Conservation (phyloP, 176 grass and related monocot species). For the Pharus latifolius region DNA sequence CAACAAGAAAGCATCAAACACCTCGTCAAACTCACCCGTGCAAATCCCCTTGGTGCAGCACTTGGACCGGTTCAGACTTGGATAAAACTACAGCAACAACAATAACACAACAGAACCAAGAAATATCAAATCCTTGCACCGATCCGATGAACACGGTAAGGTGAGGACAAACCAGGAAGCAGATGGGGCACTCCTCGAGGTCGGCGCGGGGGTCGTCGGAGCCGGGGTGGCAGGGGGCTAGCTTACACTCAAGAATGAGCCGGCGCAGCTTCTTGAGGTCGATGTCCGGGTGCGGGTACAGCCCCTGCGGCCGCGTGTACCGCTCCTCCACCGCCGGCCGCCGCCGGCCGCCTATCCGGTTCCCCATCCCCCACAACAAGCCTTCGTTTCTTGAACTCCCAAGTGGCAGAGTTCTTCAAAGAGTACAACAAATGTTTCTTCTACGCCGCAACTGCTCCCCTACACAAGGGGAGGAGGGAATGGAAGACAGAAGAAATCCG, state of each 20-base stretch:
- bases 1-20: not conserved
- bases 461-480: no score
- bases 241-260: slow-evolving; percentile 84
- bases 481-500: no score
- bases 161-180: slow-evolving; percentile 52
- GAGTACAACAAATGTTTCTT: no score
- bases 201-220: slow-evolving; percentile 47
- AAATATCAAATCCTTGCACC: not conserved
- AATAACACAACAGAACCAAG: not conserved
- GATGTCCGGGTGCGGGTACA: slow-evolving; percentile 79
- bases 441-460: no score
- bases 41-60: slow-evolving; percentile 93
- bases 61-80: slow-evolving; percentile 79
- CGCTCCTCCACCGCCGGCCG: slow-evolving; percentile 67
- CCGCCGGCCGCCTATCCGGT: slow-evolving; percentile 34
- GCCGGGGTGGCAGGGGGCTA: slow-evolving; percentile 79
- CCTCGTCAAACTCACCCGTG: slow-evolving; percentile 46
- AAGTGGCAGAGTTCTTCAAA: no score
- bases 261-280: slow-evolving; percentile 81
- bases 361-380: slow-evolving; percentile 35
- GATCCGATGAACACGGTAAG: not conserved
- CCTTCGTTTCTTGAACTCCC: no score
- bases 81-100: slow-evolving; percentile 55
- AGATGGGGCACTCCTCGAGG: slow-evolving; percentile 97
- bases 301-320: slow-evolving; percentile 79